phyloP scores from a whole-genome alignment of 1,284 basidiomycete species.

The Cryptococcus sp. region DNA sequence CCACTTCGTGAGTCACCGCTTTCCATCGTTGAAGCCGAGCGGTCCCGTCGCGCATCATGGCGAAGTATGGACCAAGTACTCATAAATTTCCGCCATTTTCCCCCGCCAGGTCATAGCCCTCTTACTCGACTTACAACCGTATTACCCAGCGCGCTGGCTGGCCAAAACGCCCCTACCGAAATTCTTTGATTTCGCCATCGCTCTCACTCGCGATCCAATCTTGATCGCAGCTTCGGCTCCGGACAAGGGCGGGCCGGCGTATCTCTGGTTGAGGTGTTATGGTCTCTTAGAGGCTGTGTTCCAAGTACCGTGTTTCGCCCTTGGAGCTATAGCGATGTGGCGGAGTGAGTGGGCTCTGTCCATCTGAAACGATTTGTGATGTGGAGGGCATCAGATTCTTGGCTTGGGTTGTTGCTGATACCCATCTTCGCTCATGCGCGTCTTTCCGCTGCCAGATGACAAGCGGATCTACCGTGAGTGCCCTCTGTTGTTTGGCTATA shows the following conservation, averaged over 20 bases:
- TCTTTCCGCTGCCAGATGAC: conserved; percentile 29
- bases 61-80: no score
- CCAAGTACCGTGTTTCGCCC: conserved; percentile 72
- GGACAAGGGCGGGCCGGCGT: conserved; percentile 19
- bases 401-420: no score
- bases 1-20: neutral
- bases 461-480: conserved; percentile 44
- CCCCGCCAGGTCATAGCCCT: conserved; percentile 32
- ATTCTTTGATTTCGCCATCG: conserved; percentile 41
- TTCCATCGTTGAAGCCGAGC: neutral
- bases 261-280: conserved; percentile 47
- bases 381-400: no score
- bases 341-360: conserved; percentile 56
- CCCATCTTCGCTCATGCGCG: no score
- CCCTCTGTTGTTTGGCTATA: no score
- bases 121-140: conserved; percentile 42
- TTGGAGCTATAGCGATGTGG: conserved; percentile 69
- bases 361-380: neutral
- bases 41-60: neutral
- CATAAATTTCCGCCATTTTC: no score
- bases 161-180: conserved; percentile 26
- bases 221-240: conserved; percentile 32
- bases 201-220: conserved; percentile 45
- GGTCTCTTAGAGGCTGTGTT: conserved; percentile 58
- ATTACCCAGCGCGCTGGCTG: conserved; percentile 41